phyloP scores from a whole-genome alignment of 108 stramenopile species.

The Conticribra weissflogii region DNA sequence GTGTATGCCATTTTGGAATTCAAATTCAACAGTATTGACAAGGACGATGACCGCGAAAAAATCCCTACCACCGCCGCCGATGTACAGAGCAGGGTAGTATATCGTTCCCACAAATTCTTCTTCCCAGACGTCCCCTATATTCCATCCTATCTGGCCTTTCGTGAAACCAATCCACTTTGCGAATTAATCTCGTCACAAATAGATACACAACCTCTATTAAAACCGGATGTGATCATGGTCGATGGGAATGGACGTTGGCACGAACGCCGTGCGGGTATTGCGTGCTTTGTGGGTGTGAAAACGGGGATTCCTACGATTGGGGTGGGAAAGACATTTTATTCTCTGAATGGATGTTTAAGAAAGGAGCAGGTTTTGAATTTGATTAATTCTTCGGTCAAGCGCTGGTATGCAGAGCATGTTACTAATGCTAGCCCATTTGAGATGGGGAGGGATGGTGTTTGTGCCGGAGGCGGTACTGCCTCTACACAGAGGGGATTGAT shows the following conservation, averaged over 20 bases:
- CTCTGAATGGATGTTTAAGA: conserved; percentile 41
- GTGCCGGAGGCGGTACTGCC: too few species aligned
- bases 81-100: conserved; percentile 51
- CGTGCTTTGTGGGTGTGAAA: conserved; percentile 65
- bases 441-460: too few species aligned
- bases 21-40: too few species aligned
- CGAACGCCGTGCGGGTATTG: conserved; percentile 64
- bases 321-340: conserved; percentile 65
- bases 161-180: conserved; percentile 66
- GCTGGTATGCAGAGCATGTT: background rate
- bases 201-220: conserved; percentile 33
- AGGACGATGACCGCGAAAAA: too few species aligned
- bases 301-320: conserved; percentile 70
- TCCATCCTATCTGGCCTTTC: conserved; percentile 70
- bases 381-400: conserved; percentile 13
- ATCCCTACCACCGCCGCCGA: too few species aligned
- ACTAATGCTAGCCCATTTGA: too few species aligned
- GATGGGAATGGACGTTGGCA: conserved; percentile 75
- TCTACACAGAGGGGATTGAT: background rate
- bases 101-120: conserved; percentile 53
- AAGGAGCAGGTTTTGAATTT: conserved; percentile 8
- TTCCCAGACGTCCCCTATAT: conserved; percentile 38
- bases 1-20: conserved; percentile 68
- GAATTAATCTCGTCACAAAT: conserved; percentile 54
- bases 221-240: conserved; percentile 58